phyloP scores from a whole-genome alignment of 495 filamentous ascomycete species.

The Aspergillus ellipticus region DNA sequence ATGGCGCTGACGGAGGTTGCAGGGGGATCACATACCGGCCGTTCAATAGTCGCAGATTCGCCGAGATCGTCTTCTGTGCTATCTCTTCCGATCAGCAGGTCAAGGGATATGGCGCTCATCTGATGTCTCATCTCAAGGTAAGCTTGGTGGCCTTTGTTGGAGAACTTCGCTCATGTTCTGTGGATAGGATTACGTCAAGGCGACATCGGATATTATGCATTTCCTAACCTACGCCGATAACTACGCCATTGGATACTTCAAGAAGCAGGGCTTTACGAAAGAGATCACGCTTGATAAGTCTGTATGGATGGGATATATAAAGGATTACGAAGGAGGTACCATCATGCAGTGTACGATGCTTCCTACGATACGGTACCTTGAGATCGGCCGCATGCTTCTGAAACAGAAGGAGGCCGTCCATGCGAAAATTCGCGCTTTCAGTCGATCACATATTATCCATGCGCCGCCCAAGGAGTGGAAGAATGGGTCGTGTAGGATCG shows the following conservation, averaged over 20 bases:
- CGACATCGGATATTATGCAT: slow-evolving; percentile 94
- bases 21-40: slow-evolving; percentile 95
- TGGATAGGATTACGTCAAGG: slow-evolving; percentile 85
- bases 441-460: slow-evolving; percentile 84
- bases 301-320: slow-evolving; percentile 99
- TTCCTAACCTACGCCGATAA: slow-evolving; percentile 99
- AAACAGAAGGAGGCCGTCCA: slow-evolving; percentile 95
- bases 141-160: neutral
- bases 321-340: slow-evolving; percentile 97
- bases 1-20: slow-evolving; percentile 15
- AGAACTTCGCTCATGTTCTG: slow-evolving; percentile 11
- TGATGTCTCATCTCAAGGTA: slow-evolving; percentile 94
- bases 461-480: slow-evolving; percentile 81
- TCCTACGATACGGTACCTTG: slow-evolving; percentile 89
- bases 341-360: slow-evolving; percentile 99
- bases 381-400: slow-evolving; percentile 88
- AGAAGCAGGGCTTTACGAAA: slow-evolving; percentile 98
- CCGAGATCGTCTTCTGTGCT: slow-evolving; percentile 98
- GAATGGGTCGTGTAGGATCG: slow-evolving; percentile 63
- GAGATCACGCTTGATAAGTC: slow-evolving; percentile 89
- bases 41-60: slow-evolving; percentile 88
- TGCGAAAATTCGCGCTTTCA: slow-evolving; percentile 90
- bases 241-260: slow-evolving; percentile 98
- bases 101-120: slow-evolving; percentile 94
- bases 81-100: slow-evolving; percentile 98